Evolutionary conservation across 2,329 filamentous ascomycete species (phyloP).

Genomic region (Ophiostoma piceae): DNA sequence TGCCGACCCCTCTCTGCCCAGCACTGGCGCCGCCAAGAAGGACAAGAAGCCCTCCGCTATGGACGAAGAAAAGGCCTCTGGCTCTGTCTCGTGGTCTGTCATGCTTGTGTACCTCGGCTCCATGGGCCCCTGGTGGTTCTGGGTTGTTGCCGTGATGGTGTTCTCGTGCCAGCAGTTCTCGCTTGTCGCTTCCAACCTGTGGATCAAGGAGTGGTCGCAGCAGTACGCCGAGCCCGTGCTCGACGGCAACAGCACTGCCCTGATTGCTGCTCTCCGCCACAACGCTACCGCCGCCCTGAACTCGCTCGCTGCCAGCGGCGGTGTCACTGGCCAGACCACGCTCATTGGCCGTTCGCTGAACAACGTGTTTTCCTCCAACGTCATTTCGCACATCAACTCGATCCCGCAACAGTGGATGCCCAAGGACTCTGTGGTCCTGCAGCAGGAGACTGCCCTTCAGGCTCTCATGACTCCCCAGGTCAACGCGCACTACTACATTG

Average conservation of each 20-base stretch:
- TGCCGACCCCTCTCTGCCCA: conserved; percentile 42
- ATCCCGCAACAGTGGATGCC: conserved; percentile 24
- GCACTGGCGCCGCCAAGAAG: conserved; percentile 40
- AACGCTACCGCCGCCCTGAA: conserved; percentile 14
- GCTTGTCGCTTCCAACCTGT: conserved; percentile 82
- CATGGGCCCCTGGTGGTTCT: conserved; percentile 98
- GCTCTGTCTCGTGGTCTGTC: conserved; percentile 82
- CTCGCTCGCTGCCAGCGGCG: conserved; percentile 10
- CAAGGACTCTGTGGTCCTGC: conserved; percentile 38
- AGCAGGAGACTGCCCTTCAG: conserved; percentile 31
- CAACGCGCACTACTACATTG: conserved; percentile 76
- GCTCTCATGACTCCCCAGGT: conserved; percentile 48
- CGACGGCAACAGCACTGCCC: conserved; percentile 11
- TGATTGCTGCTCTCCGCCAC: background rate
- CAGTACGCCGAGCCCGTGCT: conserved; percentile 58
- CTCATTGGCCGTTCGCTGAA: conserved; percentile 22
- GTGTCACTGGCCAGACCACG: conserved; percentile 13
- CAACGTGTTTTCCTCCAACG: conserved; percentile 18
- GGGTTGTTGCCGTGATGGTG: conserved; percentile 67
- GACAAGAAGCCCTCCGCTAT: conserved; percentile 49
- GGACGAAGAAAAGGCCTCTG: conserved; percentile 74
- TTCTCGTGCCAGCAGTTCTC: conserved; percentile 81
- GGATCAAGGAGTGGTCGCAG: conserved; percentile 94
- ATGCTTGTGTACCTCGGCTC: conserved; percentile 77
- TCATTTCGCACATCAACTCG: conserved; percentile 3